A percentile compares a stretch with the other conserved stretches of the same genome.
These are phyloP conservation scores for Macrolepiota albuminosa DNA, from an alignment of 768 basidiomycete genomes.

Conservation along the genomic window DNA sequence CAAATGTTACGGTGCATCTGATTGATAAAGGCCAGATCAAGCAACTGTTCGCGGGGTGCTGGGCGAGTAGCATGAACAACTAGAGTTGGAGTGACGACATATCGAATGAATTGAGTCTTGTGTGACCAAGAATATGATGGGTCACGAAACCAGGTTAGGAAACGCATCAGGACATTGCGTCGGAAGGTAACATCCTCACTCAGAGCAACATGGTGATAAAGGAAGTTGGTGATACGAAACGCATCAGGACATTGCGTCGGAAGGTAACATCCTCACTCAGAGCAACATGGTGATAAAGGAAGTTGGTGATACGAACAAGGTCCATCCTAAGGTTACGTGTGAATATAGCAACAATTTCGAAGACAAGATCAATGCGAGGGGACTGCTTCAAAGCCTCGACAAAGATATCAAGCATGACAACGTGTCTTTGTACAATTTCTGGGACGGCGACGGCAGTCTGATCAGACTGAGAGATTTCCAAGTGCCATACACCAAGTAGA, in stretches of 20 bases:
- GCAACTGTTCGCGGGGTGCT: slow-evolving; percentile 48
- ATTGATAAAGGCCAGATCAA: slow-evolving; percentile 68
- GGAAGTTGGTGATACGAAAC: slow-evolving; percentile 87
- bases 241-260: slow-evolving; percentile 78
- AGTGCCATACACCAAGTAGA: slow-evolving; percentile 70
- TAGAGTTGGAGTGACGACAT: slow-evolving; percentile 84
- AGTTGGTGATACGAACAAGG: slow-evolving; percentile 69
- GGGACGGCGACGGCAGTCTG: slow-evolving; percentile 36
- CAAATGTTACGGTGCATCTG: slow-evolving; percentile 74
- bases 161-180: slow-evolving; percentile 80
- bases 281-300: slow-evolving; percentile 84
- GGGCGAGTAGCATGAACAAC: slow-evolving; percentile 66
- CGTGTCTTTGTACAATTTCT: slow-evolving; percentile 55
- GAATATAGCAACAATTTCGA: slow-evolving; percentile 81
- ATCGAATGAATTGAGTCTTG: slow-evolving; percentile 76
- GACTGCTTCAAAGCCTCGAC: slow-evolving; percentile 61
- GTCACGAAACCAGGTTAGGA: slow-evolving; percentile 81
- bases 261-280: slow-evolving; percentile 60
- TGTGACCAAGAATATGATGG: slow-evolving; percentile 58
- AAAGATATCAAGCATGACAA: slow-evolving; percentile 73
- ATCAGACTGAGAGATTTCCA: slow-evolving; percentile 41
- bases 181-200: slow-evolving; percentile 65
- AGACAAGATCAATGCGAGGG: slow-evolving; percentile 83
- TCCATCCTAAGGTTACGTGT: slow-evolving; percentile 80
- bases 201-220: slow-evolving; percentile 81